Percentiles rank a stretch among this genome's conserved stretches.
phyloP scores from a whole-genome alignment of 2,329 filamentous ascomycete genomes.

The Ophiognomonia clavigignenti-juglandacearum region DNA sequence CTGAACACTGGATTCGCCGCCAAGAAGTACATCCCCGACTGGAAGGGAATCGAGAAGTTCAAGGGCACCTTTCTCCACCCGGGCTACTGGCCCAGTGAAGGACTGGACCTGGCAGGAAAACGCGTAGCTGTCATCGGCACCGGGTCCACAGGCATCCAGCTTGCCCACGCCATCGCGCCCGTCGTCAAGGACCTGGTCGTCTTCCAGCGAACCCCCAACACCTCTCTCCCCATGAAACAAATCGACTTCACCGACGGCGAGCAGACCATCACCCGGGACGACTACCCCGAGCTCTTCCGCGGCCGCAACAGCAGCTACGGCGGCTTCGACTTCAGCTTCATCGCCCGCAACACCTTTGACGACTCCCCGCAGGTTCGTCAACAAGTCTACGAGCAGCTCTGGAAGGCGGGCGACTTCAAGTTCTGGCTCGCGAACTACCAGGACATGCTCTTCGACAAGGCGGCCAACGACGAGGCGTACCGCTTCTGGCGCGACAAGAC shows the following conservation, averaged over 20 bases:
- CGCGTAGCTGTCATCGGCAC: constrained; percentile 9
- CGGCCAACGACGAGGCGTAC: constrained; percentile 34
- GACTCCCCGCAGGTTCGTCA: constrained; percentile 33
- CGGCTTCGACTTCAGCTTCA: constrained; percentile 44
- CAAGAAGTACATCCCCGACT: constrained; percentile 10
- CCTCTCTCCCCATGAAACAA: constrained; percentile 48
- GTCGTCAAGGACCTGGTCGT: constrained; percentile 33
- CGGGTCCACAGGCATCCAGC: constrained; percentile 7
- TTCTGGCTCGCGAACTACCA: constrained; percentile 38
- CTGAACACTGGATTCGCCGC: constrained; percentile 8
- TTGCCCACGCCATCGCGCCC: constrained; percentile 2
- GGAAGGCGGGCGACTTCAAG: constrained; percentile 31
- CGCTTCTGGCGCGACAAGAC: constrained; percentile 35
- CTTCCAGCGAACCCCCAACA: constrained; percentile 52
- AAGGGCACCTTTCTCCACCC: constrained; percentile 6
- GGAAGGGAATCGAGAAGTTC: constrained; percentile 7
- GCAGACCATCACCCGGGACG: constrained; percentile 31
- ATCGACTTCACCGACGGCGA: constrained; percentile 36
- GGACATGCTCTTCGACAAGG: constrained; percentile 31
- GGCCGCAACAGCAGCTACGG: constrained; percentile 25
- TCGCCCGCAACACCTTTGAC: constrained; percentile 39
- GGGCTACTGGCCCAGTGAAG: constrained; percentile 6
- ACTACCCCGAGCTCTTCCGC: constrained; percentile 35
- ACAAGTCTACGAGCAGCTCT: constrained; percentile 22
- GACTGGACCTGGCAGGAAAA: constrained; percentile 1